Evolutionary conservation across 2,329 filamentous ascomycete genomes (phyloP), one percentile per base, ranked within the genome.

Genomic region (Geosmithia flava): DNA sequence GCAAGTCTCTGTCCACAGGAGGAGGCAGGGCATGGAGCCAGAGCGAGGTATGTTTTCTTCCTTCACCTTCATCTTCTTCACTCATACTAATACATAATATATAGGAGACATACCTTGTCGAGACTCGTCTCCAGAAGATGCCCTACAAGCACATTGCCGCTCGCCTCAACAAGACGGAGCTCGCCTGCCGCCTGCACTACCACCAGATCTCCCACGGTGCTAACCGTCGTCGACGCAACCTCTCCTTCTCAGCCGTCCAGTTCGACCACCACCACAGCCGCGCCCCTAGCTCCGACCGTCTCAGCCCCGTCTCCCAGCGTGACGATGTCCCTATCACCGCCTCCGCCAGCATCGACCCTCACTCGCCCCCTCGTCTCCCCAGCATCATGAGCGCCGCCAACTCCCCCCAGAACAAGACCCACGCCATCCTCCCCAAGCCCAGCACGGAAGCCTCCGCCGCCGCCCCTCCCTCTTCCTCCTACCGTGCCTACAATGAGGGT

Each of bases 71-170:
- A 20, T 37, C 27, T 39, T 20, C 6, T 37, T 27, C 47, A 19
- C 37, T 30, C 39, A 39, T 37, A 11, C 16, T 39, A 20, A 20
- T 46, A 37, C 41, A 33, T 27, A 48, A 42, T 40, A 41, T 17
- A 48, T 7, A 91, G 86, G 87, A 93, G 68, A 76, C 81, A 50
- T 93, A 91, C 63, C 81, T 93, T 48, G 76, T 93, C 52, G 85
- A 89, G 66, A 90, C 85, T 51, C 84, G 87, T 50, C 78, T 87
- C 58, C 85, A 90, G 59, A 91, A 91, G 68, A 88, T 91, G 81
- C 87, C 87, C 1, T 93, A 93, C 68, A 93, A 91, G 73, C 85
- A 91, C 62, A 93, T 93, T 61, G 87, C 87, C 50, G 79, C 83
- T 50, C 83, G 90, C 57, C 70, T 93, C 55, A 87, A 89, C 68